Evolutionary conservation across 306 rosid genomes (phyloP), one percentile per base, ranked within the genome.

Genomic region (Potentilla sterilis): DNA sequence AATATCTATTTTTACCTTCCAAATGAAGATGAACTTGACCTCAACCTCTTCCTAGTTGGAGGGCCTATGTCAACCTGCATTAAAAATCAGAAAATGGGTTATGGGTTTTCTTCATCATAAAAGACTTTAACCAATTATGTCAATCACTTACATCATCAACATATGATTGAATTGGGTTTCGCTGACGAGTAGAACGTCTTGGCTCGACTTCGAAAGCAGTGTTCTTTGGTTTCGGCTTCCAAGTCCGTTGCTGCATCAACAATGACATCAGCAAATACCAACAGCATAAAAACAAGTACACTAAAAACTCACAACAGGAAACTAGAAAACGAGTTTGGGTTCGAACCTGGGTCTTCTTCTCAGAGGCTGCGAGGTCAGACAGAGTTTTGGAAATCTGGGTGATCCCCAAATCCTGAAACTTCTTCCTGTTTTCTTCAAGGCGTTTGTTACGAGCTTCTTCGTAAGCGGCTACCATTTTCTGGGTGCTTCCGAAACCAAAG

Each of bases 371-470:
- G 28, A 79, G 51, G 32, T 77, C 80, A 8, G 90, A 69, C 82
- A 92, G 69, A 9, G 76, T 81, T 77, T 92, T 92, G 1, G 96
- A 79, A 67, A 89, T 82, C 67, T 21, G 80, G 57, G 81, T 65
- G 71, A 92, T 88, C 22, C 96, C 93, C 82, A 92, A 78, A 76
- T 89, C 93, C 96, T 86, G 81, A 82, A 92, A 88, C 59, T 83
- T 82, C 88, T 84, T 89, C 69, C 79, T 86, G 85, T 89, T 91
- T 80, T 85, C 89, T 79, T 86, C 93, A 44, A 91, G 86, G 52
- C 90, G 88, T 76, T 79, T 85, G 79, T 89, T 86, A 46, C 90
- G 89, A 71, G 84, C 91, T 75, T 87, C 93, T 83, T 89, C 96
- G 7, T 89, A 88, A 1, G 74, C 15, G 41, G 77, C 69, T 5